A percentile compares a stretch with the other conserved stretches of the same genome.
These are phyloP conservation scores for Colletotrichum filicis DNA, from an alignment of 2,329 filamentous ascomycete genomes.

Conservation along the genomic window DNA sequence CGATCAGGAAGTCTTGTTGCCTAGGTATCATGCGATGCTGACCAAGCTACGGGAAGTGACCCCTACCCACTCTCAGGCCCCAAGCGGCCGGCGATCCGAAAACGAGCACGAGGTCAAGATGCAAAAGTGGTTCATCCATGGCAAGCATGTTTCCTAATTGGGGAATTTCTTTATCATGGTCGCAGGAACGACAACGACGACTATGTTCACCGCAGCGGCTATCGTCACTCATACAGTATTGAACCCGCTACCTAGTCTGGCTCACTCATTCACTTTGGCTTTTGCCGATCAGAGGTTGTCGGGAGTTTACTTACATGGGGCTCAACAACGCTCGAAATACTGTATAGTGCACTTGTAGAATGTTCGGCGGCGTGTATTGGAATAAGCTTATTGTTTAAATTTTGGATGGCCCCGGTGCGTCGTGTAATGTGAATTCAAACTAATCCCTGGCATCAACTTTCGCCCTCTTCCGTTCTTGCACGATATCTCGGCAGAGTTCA, in stretches of 20 bases:
- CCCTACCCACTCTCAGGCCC: background rate
- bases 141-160: background rate
- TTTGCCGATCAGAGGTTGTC: too few species aligned
- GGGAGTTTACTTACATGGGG: too few species aligned
- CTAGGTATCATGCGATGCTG: background rate
- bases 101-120: background rate
- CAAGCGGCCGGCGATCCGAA: background rate
- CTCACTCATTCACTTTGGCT: too few species aligned
- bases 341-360: too few species aligned
- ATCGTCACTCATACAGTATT: too few species aligned
- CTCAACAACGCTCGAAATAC: too few species aligned
- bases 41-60: background rate
- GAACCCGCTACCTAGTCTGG: too few species aligned
- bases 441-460: background rate
- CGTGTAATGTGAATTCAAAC: background rate
- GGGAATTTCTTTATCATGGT: background rate
- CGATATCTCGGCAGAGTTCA: background rate
- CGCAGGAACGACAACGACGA: background rate
- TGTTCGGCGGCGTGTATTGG: background rate
- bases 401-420: background rate
- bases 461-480: too few species aligned
- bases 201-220: background rate
- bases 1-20: background rate
- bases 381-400: background rate
- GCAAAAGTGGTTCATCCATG: background rate